Evolutionary conservation across 176 grass and related monocot genomes (phyloP), one percentile per base, ranked within the genome.

Genomic region (Eragrostis nindensis): DNA sequence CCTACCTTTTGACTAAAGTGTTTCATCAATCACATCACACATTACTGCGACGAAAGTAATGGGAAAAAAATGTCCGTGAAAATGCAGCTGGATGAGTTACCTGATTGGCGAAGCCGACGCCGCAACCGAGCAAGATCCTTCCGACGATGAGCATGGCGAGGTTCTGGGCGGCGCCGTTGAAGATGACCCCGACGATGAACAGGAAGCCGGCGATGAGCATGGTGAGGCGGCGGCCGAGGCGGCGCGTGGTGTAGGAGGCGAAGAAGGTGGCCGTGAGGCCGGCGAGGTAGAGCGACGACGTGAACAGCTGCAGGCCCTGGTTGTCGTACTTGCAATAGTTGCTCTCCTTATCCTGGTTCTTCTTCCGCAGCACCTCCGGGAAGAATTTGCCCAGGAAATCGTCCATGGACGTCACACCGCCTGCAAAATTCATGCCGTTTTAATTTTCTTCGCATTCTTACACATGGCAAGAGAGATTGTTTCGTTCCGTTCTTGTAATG

Each of bases 301-400:
- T 97, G 85, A 97, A 94, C 4, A 97, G 85, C 82, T 98, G 92
- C 7, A 94, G 74, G 19, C 73, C 87, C 63, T 98, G 92, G 87
- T 89, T 94, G 74, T 97, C 92, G 44, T 97, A 97, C 90, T 94
- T 97, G 83, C 95, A 97, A 80, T 97, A 97, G 86, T 94, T 97
- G 90, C 92, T 94, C 16, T 98, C 95, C 77, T 80, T 92, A n/a
- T 86, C 73, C 83, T 83, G 74, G 39, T 85, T 11, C 77, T 98
- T 98, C 74, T 80, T 85, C 6, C 42, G 80, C 78, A 92, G 84
- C 85, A 98, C 95, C 73, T 3, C 3, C 56, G 95, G 95, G 60
- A 98, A 98, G 77, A 98, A 98, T 80, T 98, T 74, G 1, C 22
- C 27, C 43, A 90, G 43, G 68, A 97, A 97, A 80, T 97, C 94